These are phyloP conservation scores for Clavaria fumosa DNA, from an alignment of 768 basidiomycete genomes.

Conservation along the genomic window DNA sequence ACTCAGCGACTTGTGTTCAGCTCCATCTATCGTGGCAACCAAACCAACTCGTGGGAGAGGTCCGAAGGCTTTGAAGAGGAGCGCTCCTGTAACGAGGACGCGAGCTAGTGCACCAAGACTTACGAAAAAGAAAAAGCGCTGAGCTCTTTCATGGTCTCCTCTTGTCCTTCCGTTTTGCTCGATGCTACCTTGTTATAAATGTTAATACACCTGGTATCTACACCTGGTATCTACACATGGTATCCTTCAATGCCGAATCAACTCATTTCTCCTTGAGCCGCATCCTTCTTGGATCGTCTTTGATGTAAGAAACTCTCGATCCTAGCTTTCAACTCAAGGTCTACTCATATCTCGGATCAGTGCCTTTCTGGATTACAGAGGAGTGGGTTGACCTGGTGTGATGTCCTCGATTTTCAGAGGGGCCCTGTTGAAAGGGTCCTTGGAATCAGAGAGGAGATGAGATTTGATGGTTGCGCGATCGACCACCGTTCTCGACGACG, in stretches of 20 bases:
- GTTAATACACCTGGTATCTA: background rate
- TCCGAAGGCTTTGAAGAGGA: slow-evolving; percentile 20
- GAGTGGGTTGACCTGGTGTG: slow-evolving; percentile 41
- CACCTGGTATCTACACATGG: background rate
- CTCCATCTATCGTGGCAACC: slow-evolving; percentile 24
- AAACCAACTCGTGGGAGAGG: slow-evolving; percentile 22
- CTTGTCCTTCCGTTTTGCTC: background rate
- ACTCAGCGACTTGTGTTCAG: slow-evolving; percentile 3
- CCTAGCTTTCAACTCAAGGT: slow-evolving; percentile 52
- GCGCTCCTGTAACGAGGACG: slow-evolving; percentile 14
- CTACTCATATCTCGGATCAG: slow-evolving; percentile 21
- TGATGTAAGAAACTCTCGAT: slow-evolving; percentile 61
- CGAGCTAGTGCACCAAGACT: slow-evolving; percentile 19
- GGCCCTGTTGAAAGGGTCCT: slow-evolving; percentile 90
- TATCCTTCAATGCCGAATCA: background rate
- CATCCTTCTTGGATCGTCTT: slow-evolving; percentile 21
- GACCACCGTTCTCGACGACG: slow-evolving; percentile 61
- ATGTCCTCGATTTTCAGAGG: slow-evolving; percentile 73
- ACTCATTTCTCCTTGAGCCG: background rate
- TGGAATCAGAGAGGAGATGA: slow-evolving; percentile 78
- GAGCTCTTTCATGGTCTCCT: background rate
- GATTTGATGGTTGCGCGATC: slow-evolving; percentile 92
- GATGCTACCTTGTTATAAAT: background rate
- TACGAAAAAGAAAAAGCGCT: slow-evolving; percentile 34
- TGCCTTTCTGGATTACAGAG: background rate